Base-by-base conservation (phyloP, 352 stramenopile genomes). In the Thraustochytrium striatum region DNA sequence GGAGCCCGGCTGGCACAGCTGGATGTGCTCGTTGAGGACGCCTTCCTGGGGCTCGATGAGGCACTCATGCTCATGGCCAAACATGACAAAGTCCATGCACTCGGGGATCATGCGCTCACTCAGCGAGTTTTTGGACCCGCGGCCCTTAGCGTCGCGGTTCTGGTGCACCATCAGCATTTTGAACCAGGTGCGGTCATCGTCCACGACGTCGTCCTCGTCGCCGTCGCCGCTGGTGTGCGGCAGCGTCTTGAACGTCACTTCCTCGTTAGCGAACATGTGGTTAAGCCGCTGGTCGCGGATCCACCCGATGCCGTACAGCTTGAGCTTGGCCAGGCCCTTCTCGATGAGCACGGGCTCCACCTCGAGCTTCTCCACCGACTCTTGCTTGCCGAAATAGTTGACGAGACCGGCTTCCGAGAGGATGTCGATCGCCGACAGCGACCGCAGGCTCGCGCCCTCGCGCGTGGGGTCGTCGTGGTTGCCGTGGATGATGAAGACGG, bases 91-190 rank as follows among this genome's bases (percentile, higher is more conserved):
- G 82, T 98, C 94, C 82, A 99, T 98, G 87, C 98, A 99, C 61
- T 97, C 89, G 0, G 97, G 97, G 47, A 99, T 98, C 87, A 98
- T 95, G 69, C 88, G 92, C 86, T 99, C 95, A 32, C 95, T 93
- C 13, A 99, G 87, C 81, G 94, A 99, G 81, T 98, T 98, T 86
- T 98, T 98, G 30, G 82, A 84, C 35, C 94, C 94, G 25, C 88
- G 85, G 41, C 91, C 57, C 21, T 72, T 35, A 25, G 70, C 55
- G n/a, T 86, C 68, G 44, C 96, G 89, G 86, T 99, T 99, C 87
- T 99, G 97, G 86, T 99, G 96, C 33, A 99, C 87, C 3, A 98
- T 90, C 84, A 99, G 98, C 38, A 99, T 93, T 83, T 96, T 98
- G 83, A 98, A 99, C 91, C 93, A 99, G 28, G 87, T 69, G 28